Evolutionary conservation across 2,329 filamentous ascomycete genomes (phyloP), one percentile per base, ranked within the genome.

Genomic region (Intubia oerlemansii): DNA sequence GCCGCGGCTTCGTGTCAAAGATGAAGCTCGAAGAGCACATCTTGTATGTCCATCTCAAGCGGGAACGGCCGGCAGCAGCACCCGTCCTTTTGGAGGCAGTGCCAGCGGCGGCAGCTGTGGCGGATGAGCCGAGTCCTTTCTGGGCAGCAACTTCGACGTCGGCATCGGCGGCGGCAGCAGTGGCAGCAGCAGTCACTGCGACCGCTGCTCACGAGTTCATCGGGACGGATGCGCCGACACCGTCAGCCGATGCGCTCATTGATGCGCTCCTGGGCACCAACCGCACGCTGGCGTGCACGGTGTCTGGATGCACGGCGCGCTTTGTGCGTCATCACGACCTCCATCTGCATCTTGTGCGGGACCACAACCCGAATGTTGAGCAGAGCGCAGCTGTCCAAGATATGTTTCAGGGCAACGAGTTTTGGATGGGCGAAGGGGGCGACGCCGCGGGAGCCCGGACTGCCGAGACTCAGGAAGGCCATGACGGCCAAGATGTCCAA

Each of bases 21-120:
- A 62, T 67, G 12, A 70, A 69, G 17, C 60, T 93, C 0, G 77
- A 85, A 46, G 76, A 88, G 38, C 85, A 95, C 44, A 62, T 93
- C 25, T 71, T 79, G 13, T 81, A 75, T 27, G 65, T 79, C 14
- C 85, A 95, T 46, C 55, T 92, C 16, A 68, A 71, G n/a, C 42
- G 50, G 11, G 50, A 56, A 31, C 55, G 63, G 10, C 57, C 58
- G 7, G 32, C 34, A 4, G 44, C 41, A 29, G 25, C 24, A 28
- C 25, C 28, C 10, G 32, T 32, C 32, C 8, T 21, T n/a, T n/a
- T n/a, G n/a, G n/a, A n/a, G n/a, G n/a, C n/a, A n/a, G n/a, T n/a
- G n/a, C n/a, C n/a, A n/a, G n/a, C n/a, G n/a, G n/a, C n/a, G n/a
- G n/a, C n/a, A n/a, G n/a, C n/a, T n/a, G n/a, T n/a, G n/a, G n/a